Base-by-base conservation (phyloP, 1,139 yeast species). In the Pichia sp. region DNA sequence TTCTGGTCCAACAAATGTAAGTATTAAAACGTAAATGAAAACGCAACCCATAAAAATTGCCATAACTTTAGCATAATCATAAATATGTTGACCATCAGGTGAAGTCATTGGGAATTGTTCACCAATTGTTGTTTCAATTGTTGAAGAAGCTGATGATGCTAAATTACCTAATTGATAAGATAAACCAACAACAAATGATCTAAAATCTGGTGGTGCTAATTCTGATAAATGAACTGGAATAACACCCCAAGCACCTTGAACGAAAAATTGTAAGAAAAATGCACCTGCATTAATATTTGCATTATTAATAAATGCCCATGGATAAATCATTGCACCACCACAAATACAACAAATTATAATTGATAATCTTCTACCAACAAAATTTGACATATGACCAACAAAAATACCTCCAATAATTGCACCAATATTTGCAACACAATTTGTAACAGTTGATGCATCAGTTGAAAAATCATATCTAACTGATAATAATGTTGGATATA, bases 211-310 rank as follows among this genome's bases (percentile, higher is more conserved):
- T 36, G 81, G 81, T n/a, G 91, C 74, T 49, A 84, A 69, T 62
- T 84, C 94, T 2, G 84, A 70, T 39, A 84, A 67, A 60, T 83
- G 86, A 48, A 82, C 74, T 41, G 95, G 95, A 50, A 82, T 72
- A 35, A 83, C 84, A 52, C 94, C 93, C 88, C 94, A 85, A 15
- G 86, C 83, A 50, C 95, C 95, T 62, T 84, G 94, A 38, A 84
- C 91, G 51, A 78, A 78, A 55, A 79, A 77, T 61, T 85, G 95
- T 53, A 84, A 63, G 66, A 81, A 83, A 62, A 84, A 84, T 2
- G 71, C 91, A 44, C 84, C 82, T 6, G 91, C 93, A 55, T 83
- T 79, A 49, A 82, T 73, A 28, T 78, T 84, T 19, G 65, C 54
- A 46, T 68, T 68, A 36, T 58, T 52, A 31, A 71, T 60, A 53